phyloP scores from a whole-genome alignment of 495 filamentous ascomycete genomes.

The Penicillium fimorum region DNA sequence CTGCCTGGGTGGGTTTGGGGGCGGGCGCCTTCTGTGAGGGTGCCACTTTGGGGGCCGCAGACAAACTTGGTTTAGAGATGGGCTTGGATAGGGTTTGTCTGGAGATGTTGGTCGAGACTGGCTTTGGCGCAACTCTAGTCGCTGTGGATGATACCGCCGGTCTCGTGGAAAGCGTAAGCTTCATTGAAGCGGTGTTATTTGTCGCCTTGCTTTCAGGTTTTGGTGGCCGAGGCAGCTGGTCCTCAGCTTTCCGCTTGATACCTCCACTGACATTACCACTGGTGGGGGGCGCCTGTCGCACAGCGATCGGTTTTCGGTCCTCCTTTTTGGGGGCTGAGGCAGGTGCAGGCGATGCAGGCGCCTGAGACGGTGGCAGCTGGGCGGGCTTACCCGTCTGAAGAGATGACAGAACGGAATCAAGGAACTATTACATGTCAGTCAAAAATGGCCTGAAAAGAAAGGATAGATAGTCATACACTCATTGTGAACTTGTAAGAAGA shows the following conservation, averaged over 20 bases:
- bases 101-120: constrained; percentile 13
- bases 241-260: constrained; percentile 48
- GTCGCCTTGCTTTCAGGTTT: constrained; percentile 26
- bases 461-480: constrained; percentile 43
- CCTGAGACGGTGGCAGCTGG: constrained; percentile 29
- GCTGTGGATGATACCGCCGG: constrained; percentile 17
- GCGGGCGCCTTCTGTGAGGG: constrained; percentile 11
- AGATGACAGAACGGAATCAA: constrained; percentile 58
- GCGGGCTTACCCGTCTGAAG: constrained; percentile 48
- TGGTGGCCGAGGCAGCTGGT: constrained; percentile 31
- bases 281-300: constrained; percentile 17
- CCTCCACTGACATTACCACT: constrained; percentile 26
- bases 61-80: constrained; percentile 17
- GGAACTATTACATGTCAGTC: constrained; percentile 45
- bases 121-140: constrained; percentile 17
- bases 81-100: constrained; percentile 21
- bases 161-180: neutral
- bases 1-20: constrained; percentile 6
- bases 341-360: constrained; percentile 29
- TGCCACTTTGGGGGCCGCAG: constrained; percentile 21
- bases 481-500: constrained; percentile 29
- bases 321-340: constrained; percentile 31
- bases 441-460: constrained; percentile 3
- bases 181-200: constrained; percentile 16
- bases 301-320: constrained; percentile 20